Base-by-base conservation (phyloP, 225 moss, liverwort and hornwort species). In the Polytrichum formosum region DNA sequence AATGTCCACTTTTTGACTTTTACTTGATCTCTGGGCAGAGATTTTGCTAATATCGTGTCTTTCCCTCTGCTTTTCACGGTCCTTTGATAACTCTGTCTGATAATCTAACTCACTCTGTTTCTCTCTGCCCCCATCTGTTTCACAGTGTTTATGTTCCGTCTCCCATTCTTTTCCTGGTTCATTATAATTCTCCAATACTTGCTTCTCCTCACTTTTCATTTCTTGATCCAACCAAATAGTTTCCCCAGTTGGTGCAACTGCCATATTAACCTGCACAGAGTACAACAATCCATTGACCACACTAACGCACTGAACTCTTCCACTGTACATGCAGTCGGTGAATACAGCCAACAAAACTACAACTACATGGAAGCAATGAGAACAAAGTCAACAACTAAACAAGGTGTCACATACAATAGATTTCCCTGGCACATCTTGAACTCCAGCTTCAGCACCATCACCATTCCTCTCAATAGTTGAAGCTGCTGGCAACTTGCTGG, bases 1-100 rank as follows among this genome's bases (percentile, higher is more conserved):
- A 25, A 79, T 82, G 64, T 92, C 92, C 6, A 55, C 35, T 76
- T 86, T 90, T 28, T 62, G 66, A 56, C 65, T 68, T 83, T 91
- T 92, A 60, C 74, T 83, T 26, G 78, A 64, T 64, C 87, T 81
- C 70, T 78, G 81, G n/a, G 35, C 56, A 5, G 77, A 80, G 25
- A 54, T 67, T 66, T 90, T 87, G 65, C 72, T 71, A 63, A 79
- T 23, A 53, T 95, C 91, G 62, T 73, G 54, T 64, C 78, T 78
- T 71, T 87, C 95, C 56, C 77, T 66, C 28, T 87, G 91, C 63
- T 81, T 84, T 66, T 8, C 72, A 1, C 13, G 1, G 64, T 78
- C 85, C 69, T 78, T 80, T 56, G 74, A 66, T 63, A 65, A 46
- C 58, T 87, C 87, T 55, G 76, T 83, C 63, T 76, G 73, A 33